Evolutionary conservation across 164 flowering plant genomes (phyloP).

Genomic region (Berberis vulgaris): DNA sequence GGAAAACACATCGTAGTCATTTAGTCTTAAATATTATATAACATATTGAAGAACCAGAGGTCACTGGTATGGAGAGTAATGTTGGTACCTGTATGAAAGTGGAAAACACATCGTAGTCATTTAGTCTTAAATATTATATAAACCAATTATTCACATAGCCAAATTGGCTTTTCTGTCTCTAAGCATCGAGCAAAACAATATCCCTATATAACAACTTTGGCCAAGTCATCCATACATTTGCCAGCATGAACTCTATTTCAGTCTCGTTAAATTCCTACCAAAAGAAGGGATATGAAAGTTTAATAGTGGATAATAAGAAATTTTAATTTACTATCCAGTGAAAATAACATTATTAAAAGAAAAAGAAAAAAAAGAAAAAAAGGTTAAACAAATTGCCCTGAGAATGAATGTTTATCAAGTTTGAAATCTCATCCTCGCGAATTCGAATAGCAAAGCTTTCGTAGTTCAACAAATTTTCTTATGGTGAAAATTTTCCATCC

Average conservation of each 20-base stretch:
- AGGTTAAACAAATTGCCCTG: constrained; percentile 35
- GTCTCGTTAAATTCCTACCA: constrained; percentile 60
- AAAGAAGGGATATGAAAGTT: background rate
- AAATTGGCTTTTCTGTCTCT: constrained; percentile 53
- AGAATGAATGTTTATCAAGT: constrained; percentile 54
- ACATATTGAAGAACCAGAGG: no score
- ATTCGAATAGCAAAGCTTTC: constrained; percentile 85
- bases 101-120: constrained; percentile 75
- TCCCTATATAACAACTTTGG: constrained; percentile 86
- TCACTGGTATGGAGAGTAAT: background rate
- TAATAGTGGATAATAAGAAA: background rate
- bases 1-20: constrained; percentile 75
- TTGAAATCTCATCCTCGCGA: constrained; percentile 78
- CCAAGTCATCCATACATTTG: constrained; percentile 76
- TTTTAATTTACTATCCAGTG: no score
- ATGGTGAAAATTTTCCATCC: constrained; percentile 91
- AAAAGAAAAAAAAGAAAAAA: background rate
- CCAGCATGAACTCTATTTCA: constrained; percentile 68
- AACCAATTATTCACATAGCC: constrained; percentile 72
- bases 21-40: constrained; percentile 34
- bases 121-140: constrained; percentile 34
- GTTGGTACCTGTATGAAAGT: constrained; percentile 76
- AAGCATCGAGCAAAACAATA: constrained; percentile 79
- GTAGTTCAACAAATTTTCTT: constrained; percentile 84
- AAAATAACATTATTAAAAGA: background rate